Base-by-base conservation (phyloP, 2,329 filamentous ascomycete species). In the Botryosphaeria dothidea region DNA sequence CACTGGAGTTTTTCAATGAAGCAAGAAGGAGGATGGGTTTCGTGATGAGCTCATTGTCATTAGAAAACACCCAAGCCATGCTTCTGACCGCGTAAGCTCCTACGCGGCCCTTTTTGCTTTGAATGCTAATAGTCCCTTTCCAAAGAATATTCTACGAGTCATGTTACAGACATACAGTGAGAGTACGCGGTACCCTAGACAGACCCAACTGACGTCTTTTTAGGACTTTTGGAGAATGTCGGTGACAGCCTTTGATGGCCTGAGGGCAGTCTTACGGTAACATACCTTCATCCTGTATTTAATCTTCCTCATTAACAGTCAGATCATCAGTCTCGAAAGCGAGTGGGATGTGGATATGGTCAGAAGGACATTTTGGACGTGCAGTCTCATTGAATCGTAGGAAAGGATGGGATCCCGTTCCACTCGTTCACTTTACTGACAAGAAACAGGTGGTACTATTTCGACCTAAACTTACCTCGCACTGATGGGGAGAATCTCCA, bases 401-500 rank as follows among this genome's bases (percentile, higher is more conserved):
- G 51, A 34, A 34, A 25, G 15, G 1, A 3, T 19, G 1, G 17
- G 15, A 19, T 4, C 11, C 9, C 27, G 3, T 19, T 31, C 15
- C 8, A 19, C n/a, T 52, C 2, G 4, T 21, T 19, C 25, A 19
- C 3, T 6, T 19, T 34, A n/a, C 48, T 52, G 48, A 52, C 4
- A 5, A 6, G 2, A 7, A 17, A 69, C 66, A 86, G 85, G 6
- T 80, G 79, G 63, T 78, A 88, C 57, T 81, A 86, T 65, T 77
- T 87, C 61, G 86, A 89, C 66, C 79, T 88, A 7, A 85, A 86
- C 54, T 71, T 88, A 9, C 84, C 86, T 4, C 75, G 82, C 45
- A 86, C 84, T 2, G 84, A 84, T 6, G 77, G 88, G 11, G 79
- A 84, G 45, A 80, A 78, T 57, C 71, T 85, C 54, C 84, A 87